Evolutionary conservation across 768 basidiomycete species (phyloP).

Genomic region (Favolaschia claudopus): DNA sequence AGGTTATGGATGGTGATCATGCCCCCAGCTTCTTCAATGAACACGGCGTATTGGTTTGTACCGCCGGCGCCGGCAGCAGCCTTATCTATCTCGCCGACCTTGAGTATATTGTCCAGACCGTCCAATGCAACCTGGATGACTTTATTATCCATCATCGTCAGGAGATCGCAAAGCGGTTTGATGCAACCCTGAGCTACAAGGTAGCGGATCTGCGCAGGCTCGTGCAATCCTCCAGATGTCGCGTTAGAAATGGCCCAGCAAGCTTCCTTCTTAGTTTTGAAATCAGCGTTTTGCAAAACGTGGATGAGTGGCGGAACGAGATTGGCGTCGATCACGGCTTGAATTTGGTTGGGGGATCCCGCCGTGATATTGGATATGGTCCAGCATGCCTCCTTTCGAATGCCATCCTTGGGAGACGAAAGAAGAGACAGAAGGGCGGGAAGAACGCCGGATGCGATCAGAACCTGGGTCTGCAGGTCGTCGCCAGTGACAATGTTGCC

Average conservation of each 20-base stretch:
- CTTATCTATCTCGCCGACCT: slow-evolving; percentile 96
- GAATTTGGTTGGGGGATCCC: slow-evolving; percentile 96
- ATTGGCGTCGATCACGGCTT: slow-evolving; percentile 96
- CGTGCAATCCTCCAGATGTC: slow-evolving; percentile 97
- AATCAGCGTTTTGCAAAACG: slow-evolving; percentile 96
- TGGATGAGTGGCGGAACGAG: slow-evolving; percentile 98
- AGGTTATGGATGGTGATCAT: slow-evolving; percentile 99
- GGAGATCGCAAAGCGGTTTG: slow-evolving; percentile 95
- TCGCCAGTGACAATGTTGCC: slow-evolving; percentile 99
- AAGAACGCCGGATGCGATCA: slow-evolving; percentile 97
- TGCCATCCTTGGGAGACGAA: slow-evolving; percentile 97
- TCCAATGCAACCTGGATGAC: slow-evolving; percentile 98
- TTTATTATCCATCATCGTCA: slow-evolving; percentile 99
- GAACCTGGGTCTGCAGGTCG: slow-evolving; percentile 98
- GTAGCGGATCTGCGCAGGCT: slow-evolving; percentile 97
- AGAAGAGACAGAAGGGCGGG: slow-evolving; percentile 94
- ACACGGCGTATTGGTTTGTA: slow-evolving; percentile 91
- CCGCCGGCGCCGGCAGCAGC: slow-evolving; percentile 82
- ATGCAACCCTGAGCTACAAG: slow-evolving; percentile 99
- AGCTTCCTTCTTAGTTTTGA: slow-evolving; percentile 99
- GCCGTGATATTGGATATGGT: slow-evolving; percentile 99
- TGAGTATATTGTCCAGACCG: slow-evolving; percentile 97
- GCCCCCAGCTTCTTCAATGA: slow-evolving; percentile 97
- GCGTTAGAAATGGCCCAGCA: slow-evolving; percentile 99
- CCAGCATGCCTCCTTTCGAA: slow-evolving; percentile 99